phyloP scores from a whole-genome alignment of 225 moss, liverwort and hornwort genomes.

The Sphagnum contortum region DNA sequence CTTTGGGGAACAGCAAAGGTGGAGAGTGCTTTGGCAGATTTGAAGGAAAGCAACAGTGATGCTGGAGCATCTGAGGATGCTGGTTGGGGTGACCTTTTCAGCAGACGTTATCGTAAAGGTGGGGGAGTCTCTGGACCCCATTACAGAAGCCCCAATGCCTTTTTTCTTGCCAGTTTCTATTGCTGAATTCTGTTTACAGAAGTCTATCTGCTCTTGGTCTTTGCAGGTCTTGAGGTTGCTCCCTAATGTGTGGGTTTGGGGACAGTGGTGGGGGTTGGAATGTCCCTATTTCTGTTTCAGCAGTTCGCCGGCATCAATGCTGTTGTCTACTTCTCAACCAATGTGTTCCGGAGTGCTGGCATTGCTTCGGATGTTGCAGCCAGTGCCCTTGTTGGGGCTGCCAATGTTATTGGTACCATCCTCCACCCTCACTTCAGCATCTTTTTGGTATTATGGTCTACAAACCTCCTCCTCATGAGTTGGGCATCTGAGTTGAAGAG shows the following conservation, averaged over 20 bases:
- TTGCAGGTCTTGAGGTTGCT: no score
- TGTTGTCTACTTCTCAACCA: constrained; percentile 78
- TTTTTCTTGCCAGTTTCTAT: no score
- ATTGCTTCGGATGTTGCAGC: constrained; percentile 59
- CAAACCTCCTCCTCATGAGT: no score
- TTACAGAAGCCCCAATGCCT: no score
- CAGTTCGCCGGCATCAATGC: constrained; percentile 92
- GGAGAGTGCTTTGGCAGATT: constrained; percentile 65
- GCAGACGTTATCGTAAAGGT: constrained; percentile 73
- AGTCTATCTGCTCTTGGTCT: no score
- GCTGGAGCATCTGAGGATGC: constrained; percentile 49
- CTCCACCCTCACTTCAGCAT: no score
- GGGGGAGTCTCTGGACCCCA: neutral
- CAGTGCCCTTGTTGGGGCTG: constrained; percentile 70
- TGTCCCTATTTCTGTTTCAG: constrained; percentile 67
- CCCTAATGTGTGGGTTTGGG: neutral
- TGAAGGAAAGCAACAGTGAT: constrained; percentile 35
- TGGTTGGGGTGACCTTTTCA: constrained; percentile 74
- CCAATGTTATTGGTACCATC: constrained; percentile 50
- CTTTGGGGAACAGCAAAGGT: constrained; percentile 86
- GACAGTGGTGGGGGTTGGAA: constrained; percentile 64
- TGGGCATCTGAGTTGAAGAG: no score
- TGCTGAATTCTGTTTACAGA: no score
- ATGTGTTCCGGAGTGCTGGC: constrained; percentile 83
- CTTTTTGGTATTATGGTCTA: no score